Conservation (phyloP, 495 filamentous ascomycete species). For the Endocarpon pusillum region DNA sequence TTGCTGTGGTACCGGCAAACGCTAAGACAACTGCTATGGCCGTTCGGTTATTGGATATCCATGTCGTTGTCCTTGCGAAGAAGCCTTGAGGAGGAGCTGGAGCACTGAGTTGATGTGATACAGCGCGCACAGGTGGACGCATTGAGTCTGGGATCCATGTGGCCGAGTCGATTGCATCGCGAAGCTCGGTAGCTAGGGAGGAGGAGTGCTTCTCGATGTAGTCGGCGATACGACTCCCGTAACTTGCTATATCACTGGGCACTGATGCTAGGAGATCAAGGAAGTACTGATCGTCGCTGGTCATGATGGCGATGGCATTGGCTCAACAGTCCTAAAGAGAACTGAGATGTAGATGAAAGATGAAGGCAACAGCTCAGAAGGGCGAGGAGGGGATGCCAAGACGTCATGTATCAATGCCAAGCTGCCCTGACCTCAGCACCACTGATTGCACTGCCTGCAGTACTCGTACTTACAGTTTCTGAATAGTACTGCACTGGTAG, state of each 20-base stretch:
- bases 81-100: conserved; percentile 16
- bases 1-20: conserved; percentile 49
- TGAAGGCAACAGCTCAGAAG: too few relatives aligned
- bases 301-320: too few relatives aligned
- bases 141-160: conserved; percentile 54
- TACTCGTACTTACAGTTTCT: too few relatives aligned
- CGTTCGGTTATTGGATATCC: conserved; percentile 52
- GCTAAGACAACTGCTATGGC: conserved; percentile 49
- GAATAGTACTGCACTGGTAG: too few relatives aligned
- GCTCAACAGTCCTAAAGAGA: too few relatives aligned
- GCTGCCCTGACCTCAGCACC: too few relatives aligned
- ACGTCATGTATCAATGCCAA: too few relatives aligned
- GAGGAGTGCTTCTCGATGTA: conserved; percentile 65
- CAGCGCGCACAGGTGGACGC: conserved; percentile 37
- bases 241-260: conserved; percentile 49
- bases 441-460: too few relatives aligned
- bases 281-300: conserved; percentile 34
- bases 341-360: too few relatives aligned
- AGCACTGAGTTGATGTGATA: conserved; percentile 23
- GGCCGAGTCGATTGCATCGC: conserved; percentile 43
- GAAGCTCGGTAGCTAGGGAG: conserved; percentile 40
- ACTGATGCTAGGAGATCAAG: conserved; percentile 50
- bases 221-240: conserved; percentile 50
- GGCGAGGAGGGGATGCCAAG: too few relatives aligned
- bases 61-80: conserved; percentile 31